Base-by-base conservation (phyloP, 192 early-diverging fungal species). In the Helicostylum pulchrum region DNA sequence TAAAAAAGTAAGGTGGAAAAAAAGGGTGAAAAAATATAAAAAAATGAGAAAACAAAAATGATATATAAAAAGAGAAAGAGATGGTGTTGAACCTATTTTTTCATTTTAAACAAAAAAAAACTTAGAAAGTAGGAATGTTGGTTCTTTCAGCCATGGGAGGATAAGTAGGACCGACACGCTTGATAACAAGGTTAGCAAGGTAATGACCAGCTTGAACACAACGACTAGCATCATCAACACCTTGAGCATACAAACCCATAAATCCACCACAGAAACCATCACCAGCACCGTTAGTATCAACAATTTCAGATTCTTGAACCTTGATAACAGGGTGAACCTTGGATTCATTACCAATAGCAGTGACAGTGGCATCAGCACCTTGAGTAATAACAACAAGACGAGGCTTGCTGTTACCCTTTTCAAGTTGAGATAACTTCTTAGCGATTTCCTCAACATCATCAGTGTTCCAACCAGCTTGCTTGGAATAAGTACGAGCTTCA, bases 221-320 rank as follows among this genome's bases (percentile, higher is more conserved):
- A 39, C 79, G 74, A 36, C 62, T 62, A 52, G 86, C 82, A 44
- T 90, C 64, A 23, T 72, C 64, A 53, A 83, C 76, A 54, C 91
- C 92, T 76, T 87, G 87, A 58, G 92, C 88, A 58, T 84, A 83
- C 76, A 92, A 86, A 65, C 90, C 79, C 65, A 97, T 66, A 85
- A 97, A 99, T 30, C 93, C 97, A 53, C 93, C 97, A 64, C 84
- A 85, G 80, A 97, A 99, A 30, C 92, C 94, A 80, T 99, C 97
- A 72, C 97, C 97, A 65, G 95, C 95, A 66, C 94, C 97, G 79
- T 99, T 99, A 73, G 93, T 92, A 75, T 99, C 96, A 53, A 92
- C 90, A 70, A 99, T 94, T 66, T 95, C 84, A 34, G 77, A 66
- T 58, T 70, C 67, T 7, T 76, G 72, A 34, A 90, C 81, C 26